Evolutionary conservation across 768 basidiomycete species (phyloP).

Genomic region (Collybia mongolica): DNA sequence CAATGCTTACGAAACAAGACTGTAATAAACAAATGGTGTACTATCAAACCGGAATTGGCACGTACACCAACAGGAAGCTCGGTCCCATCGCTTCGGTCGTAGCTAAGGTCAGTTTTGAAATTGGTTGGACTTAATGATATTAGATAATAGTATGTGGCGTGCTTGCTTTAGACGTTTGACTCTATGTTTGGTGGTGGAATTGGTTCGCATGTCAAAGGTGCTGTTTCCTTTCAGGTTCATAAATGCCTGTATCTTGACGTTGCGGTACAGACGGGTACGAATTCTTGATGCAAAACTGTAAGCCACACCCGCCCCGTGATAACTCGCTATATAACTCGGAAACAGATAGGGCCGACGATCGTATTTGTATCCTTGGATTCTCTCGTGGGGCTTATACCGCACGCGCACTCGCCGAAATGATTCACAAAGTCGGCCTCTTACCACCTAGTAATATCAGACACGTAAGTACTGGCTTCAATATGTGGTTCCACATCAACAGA

Average conservation of each 20-base stretch:
- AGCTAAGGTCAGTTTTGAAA: constrained; percentile 30
- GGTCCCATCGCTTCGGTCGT: constrained; percentile 33
- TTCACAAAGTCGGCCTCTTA: constrained; percentile 50
- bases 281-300: constrained; percentile 61
- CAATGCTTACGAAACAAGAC: constrained; percentile 52
- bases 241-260: neutral
- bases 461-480: too few relatives aligned
- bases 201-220: constrained; percentile 48
- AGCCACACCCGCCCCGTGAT: neutral
- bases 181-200: constrained; percentile 49
- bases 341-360: constrained; percentile 51
- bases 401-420: constrained; percentile 47
- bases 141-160: neutral
- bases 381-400: constrained; percentile 68
- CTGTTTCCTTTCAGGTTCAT: neutral
- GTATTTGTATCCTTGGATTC: constrained; percentile 63
- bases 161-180: constrained; percentile 38
- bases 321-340: neutral
- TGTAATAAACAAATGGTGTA: constrained; percentile 53
- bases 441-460: constrained; percentile 8
- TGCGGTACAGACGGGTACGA: constrained; percentile 44
- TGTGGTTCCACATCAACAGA: too few relatives aligned
- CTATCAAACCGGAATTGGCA: constrained; percentile 58
- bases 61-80: constrained; percentile 39
- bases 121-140: too few relatives aligned